Base-by-base conservation (phyloP, 2,329 filamentous ascomycete genomes). In the Pyricularia pennisetigena region DNA sequence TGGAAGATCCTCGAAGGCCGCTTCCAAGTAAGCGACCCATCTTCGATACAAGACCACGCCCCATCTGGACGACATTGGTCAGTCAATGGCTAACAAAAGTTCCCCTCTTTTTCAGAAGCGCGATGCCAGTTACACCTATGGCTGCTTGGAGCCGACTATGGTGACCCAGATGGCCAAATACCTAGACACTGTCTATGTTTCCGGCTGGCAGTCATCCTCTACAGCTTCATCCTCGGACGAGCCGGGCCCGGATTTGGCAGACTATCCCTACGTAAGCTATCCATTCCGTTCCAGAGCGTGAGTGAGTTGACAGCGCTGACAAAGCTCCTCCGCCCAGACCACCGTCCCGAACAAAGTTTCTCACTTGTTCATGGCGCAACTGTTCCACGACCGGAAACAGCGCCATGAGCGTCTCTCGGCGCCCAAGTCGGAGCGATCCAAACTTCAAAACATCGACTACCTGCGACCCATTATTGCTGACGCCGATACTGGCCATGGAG, bases 111-210 rank as follows among this genome's bases (percentile, higher is more conserved):
- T 30, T 26, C 6, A 67, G 29, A 61, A 67, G 76, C 88, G 88
- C 74, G 91, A 95, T 76, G 92, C 92, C 65, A 96, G 92, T 80
- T 97, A 90, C 82, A 99, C 95, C 69, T 99, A 97, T 77, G 95
- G 95, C 75, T 98, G 95, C 81, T 85, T 99, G 72, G 95, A 99
- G 77, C 95, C 95, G 12, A 97, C 97, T 68, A 97, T 97, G 92
- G 87, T 99, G 78, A 98, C 95, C 30, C 95, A 99, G 80, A 99
- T 99, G 95, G 94, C 94, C 74, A 97, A 98, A 81, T 98, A 96
- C 79, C 86, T 99, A 71, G 95, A 99, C 77, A 99, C 95, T 41
- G 92, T 99, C 78, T 99, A 99, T 79, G 95, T 99, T 71, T 98
- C 95, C 68, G 95, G 95, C 72, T 99, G 95, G 95, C 95, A 99